Percentiles rank a stretch among this genome's conserved stretches.
phyloP scores from a whole-genome alignment of 805 yeast genomes.

The Schwanniomyces vanrijiae region DNA sequence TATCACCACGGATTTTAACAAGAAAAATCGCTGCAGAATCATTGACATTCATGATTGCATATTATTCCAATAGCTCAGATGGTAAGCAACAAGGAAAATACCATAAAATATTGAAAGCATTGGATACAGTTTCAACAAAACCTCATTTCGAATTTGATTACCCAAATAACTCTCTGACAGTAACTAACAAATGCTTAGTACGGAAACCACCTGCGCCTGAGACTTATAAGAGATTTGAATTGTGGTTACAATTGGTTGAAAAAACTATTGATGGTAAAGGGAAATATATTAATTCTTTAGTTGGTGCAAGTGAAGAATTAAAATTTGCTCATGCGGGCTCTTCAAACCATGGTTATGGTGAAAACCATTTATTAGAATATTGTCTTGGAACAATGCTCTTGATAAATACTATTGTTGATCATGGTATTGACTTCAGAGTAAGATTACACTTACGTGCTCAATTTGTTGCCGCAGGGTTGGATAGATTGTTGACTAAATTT shows the following conservation, averaged over 20 bases:
- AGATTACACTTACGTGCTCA: conserved; percentile 61
- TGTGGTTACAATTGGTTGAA: conserved; percentile 69
- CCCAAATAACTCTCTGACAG: conserved; percentile 18
- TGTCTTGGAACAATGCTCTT: conserved; percentile 68
- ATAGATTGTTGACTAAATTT: conserved; percentile 50
- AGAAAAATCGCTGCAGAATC: conserved; percentile 80
- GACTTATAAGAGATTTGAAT: conserved; percentile 53
- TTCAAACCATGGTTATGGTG: conserved; percentile 52
- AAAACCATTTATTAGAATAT: conserved; percentile 68
- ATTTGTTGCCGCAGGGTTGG: conserved; percentile 57
- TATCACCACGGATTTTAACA: conserved; percentile 74
- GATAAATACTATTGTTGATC: conserved; percentile 59
- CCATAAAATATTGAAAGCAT: conserved; percentile 54
- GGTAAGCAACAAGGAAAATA: conserved; percentile 44
- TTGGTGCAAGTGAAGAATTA: conserved; percentile 87
- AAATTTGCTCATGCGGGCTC: conserved; percentile 40
- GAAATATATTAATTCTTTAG: conserved; percentile 77
- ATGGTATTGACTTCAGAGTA: conserved; percentile 43
- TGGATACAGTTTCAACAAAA: conserved; percentile 42
- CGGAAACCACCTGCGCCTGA: conserved; percentile 37
- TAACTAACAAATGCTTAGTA: conserved; percentile 24
- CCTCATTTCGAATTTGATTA: conserved; percentile 40
- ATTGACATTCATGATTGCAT: conserved; percentile 48
- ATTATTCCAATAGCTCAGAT: conserved; percentile 27
- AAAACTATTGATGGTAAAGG: conserved; percentile 83